These are phyloP conservation scores for Thermoascus crustaceus DNA, from an alignment of 2,329 filamentous ascomycete species.

Conservation along the genomic window DNA sequence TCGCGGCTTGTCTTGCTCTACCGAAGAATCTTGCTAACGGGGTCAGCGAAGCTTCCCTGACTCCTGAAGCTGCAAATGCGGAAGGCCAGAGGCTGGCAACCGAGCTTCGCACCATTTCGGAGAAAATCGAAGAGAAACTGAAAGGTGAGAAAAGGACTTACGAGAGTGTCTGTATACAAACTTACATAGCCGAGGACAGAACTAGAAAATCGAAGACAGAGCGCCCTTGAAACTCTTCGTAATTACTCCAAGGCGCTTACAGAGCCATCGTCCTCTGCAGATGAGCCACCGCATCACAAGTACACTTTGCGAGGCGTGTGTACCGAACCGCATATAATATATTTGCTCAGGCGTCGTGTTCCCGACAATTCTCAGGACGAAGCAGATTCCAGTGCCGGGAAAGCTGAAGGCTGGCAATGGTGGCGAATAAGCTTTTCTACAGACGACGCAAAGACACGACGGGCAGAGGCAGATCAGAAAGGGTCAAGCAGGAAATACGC, in stretches of 20 bases:
- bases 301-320: conserved; percentile 53
- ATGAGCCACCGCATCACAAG: conserved; percentile 35
- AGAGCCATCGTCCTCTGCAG: conserved; percentile 32
- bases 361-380: conserved; percentile 14
- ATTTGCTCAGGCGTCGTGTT: conserved; percentile 40
- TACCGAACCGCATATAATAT: conserved; percentile 50
- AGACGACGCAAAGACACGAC: conserved; percentile 32
- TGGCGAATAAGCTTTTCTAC: conserved; percentile 48
- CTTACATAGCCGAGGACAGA: conserved; percentile 21
- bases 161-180: neutral
- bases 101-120: conserved; percentile 28
- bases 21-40: conserved; percentile 15
- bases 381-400: conserved; percentile 22
- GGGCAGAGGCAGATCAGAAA: conserved; percentile 19
- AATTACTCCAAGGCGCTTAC: conserved; percentile 41
- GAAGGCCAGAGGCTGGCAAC: conserved; percentile 23
- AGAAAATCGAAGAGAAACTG: conserved; percentile 34
- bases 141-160: conserved; percentile 21
- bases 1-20: conserved; percentile 19
- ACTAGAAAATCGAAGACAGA: conserved; percentile 35
- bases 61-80: conserved; percentile 12
- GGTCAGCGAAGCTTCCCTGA: conserved; percentile 7
- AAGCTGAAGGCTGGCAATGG: conserved; percentile 41
- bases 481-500: conserved; percentile 8
- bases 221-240: conserved; percentile 34